A percentile compares a stretch with the other conserved stretches of the same genome.
These are phyloP conservation scores for Boletus rubroflammeus DNA, from an alignment of 768 basidiomycete species.

Conservation along the genomic window DNA sequence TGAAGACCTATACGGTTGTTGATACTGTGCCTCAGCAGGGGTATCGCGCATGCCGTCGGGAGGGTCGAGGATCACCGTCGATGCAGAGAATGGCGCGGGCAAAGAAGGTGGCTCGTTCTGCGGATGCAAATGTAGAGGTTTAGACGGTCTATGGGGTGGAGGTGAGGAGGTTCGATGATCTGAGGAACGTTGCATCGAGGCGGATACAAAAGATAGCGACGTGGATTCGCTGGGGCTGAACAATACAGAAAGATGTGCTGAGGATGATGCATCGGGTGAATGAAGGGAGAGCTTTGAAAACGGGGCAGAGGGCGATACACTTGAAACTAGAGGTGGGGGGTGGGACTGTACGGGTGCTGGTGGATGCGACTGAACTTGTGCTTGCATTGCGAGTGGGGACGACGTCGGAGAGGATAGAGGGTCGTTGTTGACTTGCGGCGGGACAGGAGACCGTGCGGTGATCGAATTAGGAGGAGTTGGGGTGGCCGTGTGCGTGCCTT, in stretches of 20 bases:
- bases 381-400: background rate
- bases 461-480: background rate
- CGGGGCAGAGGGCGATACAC: slow-evolving; percentile 42
- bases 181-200: background rate
- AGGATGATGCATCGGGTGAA: slow-evolving; percentile 27
- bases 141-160: slow-evolving; percentile 19
- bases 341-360: background rate
- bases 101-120: slow-evolving; percentile 16
- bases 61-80: slow-evolving; percentile 4
- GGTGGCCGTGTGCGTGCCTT: background rate
- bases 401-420: slow-evolving; percentile 1
- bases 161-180: slow-evolving; percentile 11
- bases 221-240: slow-evolving; percentile 8
- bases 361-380: background rate
- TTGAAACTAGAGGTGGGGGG: slow-evolving; percentile 2
- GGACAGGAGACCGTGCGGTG: background rate
- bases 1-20: slow-evolving; percentile 15
- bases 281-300: slow-evolving; percentile 53
- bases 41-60: slow-evolving; percentile 22
- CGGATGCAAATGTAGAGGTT: slow-evolving; percentile 28
- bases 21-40: slow-evolving; percentile 21
- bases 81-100: slow-evolving; percentile 2
- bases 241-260: slow-evolving; percentile 9
- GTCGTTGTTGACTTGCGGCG: background rate
- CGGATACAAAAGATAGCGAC: background rate